Evolutionary conservation across 805 yeast genomes (phyloP), one percentile per base, ranked within the genome.

Genomic region (Ogataea saltuana): DNA sequence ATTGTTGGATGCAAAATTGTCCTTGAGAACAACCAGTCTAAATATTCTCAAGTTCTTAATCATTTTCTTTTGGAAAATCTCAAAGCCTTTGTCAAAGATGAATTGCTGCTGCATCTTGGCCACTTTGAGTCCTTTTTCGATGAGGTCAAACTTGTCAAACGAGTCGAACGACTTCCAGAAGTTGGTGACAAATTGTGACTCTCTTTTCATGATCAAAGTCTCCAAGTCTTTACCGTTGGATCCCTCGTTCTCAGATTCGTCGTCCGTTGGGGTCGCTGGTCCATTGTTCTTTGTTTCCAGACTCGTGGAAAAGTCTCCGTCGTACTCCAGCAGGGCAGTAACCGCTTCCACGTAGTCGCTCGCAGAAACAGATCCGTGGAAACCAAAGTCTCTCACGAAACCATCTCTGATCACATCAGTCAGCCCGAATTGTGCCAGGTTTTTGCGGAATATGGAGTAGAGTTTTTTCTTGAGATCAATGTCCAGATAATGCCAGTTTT

Each of bases 311-410:
- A 56, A 47, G 16, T 55, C 63, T n/a, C 66, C 74, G 45, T 83
- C 86, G 41, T 73, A 76, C 58, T 93, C 97, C 18, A 93, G 67
- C 41, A 91, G 63, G 2, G 98, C 97, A 3, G 89, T 78, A 7
- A 93, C 67, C 0, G 96, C 78, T 58, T 93, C 97, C 3, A 87
- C 96, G 58, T 85, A 88, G 61, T 93, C 99, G 64, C 88, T 86
- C 0, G 98, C 98, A 28, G 95, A 81, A 12, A 91, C 71, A 11
- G 85, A 79, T 1, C 97, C 97, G 47, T 85, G 80, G 58, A 76
- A 91, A 0, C 99, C 99, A 65, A 78, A 89, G 5, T 86, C 80
- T 46, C 96, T 74, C 6, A 88, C 74, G 46, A 93, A 89, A 0
- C 99, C 98, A 32, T 86, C 90, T 48, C 90, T 72, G 0, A 86